Conservation (phyloP, 139 green algal genomes). For the Closterium sp. region DNA sequence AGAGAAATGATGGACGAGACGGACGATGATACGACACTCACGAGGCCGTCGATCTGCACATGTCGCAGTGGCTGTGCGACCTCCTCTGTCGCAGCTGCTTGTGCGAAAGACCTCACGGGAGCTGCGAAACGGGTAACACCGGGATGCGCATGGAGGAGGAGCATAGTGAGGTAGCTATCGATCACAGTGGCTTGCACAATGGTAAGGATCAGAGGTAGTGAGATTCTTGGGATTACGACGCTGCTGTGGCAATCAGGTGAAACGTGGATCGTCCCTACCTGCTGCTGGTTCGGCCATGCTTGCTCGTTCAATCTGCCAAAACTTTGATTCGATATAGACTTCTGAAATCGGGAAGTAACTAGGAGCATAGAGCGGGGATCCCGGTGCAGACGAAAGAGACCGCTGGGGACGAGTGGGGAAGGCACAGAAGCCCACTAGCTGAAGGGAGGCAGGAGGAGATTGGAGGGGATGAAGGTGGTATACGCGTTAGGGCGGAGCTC, state of each 20-base stretch:
- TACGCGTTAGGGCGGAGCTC: not conserved
- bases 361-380: not conserved
- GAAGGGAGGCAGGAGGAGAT: not conserved
- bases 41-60: constrained; percentile 54
- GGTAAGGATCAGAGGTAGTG: not conserved
- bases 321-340: not conserved
- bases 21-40: not conserved
- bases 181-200: not conserved
- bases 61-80: constrained; percentile 27
- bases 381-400: not conserved
- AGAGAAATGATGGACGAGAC: not conserved
- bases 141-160: not conserved
- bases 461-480: not conserved
- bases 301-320: not conserved
- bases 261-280: not conserved
- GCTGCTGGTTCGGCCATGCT: not conserved
- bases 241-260: not conserved
- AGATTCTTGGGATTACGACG: not conserved
- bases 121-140: not conserved
- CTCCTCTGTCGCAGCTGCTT: constrained; percentile 31
- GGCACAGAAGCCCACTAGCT: not conserved
- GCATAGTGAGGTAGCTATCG: not conserved
- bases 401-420: not conserved
- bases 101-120: constrained; percentile 27
- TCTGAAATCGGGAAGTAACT: not conserved